Evolutionary conservation across 768 basidiomycete genomes (phyloP), one percentile per base, ranked within the genome.

Genomic region (Termitomyces sp.): DNA sequence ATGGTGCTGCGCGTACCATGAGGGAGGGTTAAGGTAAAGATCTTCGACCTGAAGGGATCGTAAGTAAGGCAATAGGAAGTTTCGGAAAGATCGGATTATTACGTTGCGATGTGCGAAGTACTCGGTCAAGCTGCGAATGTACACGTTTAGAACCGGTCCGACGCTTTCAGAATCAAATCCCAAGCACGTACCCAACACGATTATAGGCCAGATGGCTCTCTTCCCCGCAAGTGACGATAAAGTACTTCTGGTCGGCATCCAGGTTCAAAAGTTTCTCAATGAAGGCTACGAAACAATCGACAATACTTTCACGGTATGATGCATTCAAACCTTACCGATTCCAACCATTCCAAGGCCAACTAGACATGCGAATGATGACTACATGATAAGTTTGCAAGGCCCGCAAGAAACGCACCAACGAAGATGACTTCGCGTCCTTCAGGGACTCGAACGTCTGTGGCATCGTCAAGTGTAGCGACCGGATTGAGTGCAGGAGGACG

Each of bases 181-280:
- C 16, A n/a, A 45, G 11, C 27, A 57, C 63, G 46, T 57, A 72
- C 71, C 73, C 77, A 25, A 82, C 81, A 23, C 83, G 78, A 62
- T 84, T 83, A 66, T 84, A 85, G 0, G 82, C 82, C 57, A 83
- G 68, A 69, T 76, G 72, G 5, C 59, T 58, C 56, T 80, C 80
- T 70, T 90, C 87, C 11, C 86, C 85, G 45, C 80, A 82, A 1
- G 84, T 86, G 14, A 82, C 73, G 31, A 87, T 70, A 51, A 76
- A 73, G 68, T 85, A 87, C 7, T 73, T 71, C 3, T 60, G 54
- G n/a, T 57, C 43, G 8, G 11, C 75, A 61, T 88, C 84, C 27
- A 83, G 74, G 54, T 77, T 75, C 42, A 87, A 74, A 31, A 89
- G 71, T 62, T 87, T 88, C 65, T 88, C 86, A 62, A 88, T 85